Percentiles rank a stretch among this genome's conserved stretches.
phyloP scores from a whole-genome alignment of 2,329 filamentous ascomycete species.

The Verruconis gallopava region DNA sequence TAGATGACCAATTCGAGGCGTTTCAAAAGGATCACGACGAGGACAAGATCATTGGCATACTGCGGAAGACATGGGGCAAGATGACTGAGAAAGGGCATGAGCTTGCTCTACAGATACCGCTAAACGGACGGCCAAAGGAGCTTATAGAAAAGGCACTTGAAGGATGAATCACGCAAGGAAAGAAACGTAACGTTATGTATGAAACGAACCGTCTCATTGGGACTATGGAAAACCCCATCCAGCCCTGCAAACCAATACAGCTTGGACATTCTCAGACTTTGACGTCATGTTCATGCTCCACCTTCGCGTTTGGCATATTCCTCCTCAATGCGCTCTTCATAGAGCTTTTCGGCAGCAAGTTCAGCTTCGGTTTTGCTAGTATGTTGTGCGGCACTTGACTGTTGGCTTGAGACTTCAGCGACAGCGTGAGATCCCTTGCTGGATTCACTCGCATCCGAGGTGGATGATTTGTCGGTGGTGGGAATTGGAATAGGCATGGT shows the following conservation, averaged over 20 bases:
- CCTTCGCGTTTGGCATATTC: conserved; percentile 28
- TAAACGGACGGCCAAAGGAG: conserved; percentile 10
- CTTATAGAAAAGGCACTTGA: conserved; percentile 11
- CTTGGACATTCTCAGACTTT: too few relatives aligned
- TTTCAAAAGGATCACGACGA: conserved; percentile 65
- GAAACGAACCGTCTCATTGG: too few relatives aligned
- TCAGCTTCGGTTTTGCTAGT: conserved; percentile 19
- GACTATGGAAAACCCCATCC: too few relatives aligned
- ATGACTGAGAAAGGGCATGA: conserved; percentile 24
- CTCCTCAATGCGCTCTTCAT: conserved; percentile 27
- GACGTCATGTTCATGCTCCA: conserved; percentile 17
- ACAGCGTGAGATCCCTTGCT: background rate
- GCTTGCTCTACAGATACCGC: conserved; percentile 13
- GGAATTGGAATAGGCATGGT: conserved; percentile 12
- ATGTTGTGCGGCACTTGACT: background rate
- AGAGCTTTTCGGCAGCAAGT: conserved; percentile 21
- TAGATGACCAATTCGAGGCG: conserved; percentile 74
- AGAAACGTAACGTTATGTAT: too few relatives aligned
- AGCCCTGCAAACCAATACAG: too few relatives aligned
- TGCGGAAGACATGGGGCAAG: conserved; percentile 29
- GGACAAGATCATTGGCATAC: conserved; percentile 53
- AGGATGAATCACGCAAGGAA: too few relatives aligned
- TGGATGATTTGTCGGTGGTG: conserved; percentile 12
- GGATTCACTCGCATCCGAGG: conserved; percentile 10
- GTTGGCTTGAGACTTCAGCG: background rate